These are phyloP conservation scores for Ustanciosporium gigantosporum DNA, from an alignment of 1,284 basidiomycete species.

Conservation along the genomic window DNA sequence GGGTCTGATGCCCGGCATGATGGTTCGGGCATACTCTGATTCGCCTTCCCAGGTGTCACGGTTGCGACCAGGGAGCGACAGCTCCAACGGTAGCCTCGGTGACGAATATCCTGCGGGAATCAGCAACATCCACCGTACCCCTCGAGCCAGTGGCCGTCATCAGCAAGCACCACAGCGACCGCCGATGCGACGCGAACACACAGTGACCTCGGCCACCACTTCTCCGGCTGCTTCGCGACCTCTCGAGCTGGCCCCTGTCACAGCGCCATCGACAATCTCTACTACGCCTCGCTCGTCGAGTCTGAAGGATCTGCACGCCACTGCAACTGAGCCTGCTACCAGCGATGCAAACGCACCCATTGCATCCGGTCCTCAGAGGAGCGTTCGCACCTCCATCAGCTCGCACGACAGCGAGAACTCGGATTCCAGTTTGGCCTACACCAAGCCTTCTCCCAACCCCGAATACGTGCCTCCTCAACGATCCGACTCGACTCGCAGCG, in stretches of 20 bases:
- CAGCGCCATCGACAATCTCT: background rate
- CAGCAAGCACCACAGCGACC: constrained; percentile 3
- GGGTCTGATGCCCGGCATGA: constrained; percentile 20
- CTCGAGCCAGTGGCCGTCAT: background rate
- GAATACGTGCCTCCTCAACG: background rate
- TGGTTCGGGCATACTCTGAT: constrained; percentile 28
- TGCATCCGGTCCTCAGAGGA: background rate
- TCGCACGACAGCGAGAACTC: constrained; percentile 1
- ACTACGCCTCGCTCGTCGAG: constrained; percentile 27
- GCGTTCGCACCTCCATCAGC: too few relatives aligned
- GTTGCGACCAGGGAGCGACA: constrained; percentile 16
- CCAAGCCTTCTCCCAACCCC: constrained; percentile 23
- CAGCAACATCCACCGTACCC: background rate
- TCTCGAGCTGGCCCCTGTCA: background rate
- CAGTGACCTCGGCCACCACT: too few relatives aligned
- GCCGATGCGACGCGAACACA: background rate
- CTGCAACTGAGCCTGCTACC: background rate
- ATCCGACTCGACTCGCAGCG: background rate
- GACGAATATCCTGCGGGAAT: background rate
- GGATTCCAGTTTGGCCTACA: constrained; percentile 27
- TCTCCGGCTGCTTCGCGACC: background rate
- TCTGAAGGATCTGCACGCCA: constrained; percentile 20
- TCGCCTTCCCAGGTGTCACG: constrained; percentile 4
- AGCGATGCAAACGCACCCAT: background rate
- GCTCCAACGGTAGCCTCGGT: constrained; percentile 9